Evolutionary conservation across 768 basidiomycete genomes (phyloP).

Genomic region (Leccinum incarnatum): DNA sequence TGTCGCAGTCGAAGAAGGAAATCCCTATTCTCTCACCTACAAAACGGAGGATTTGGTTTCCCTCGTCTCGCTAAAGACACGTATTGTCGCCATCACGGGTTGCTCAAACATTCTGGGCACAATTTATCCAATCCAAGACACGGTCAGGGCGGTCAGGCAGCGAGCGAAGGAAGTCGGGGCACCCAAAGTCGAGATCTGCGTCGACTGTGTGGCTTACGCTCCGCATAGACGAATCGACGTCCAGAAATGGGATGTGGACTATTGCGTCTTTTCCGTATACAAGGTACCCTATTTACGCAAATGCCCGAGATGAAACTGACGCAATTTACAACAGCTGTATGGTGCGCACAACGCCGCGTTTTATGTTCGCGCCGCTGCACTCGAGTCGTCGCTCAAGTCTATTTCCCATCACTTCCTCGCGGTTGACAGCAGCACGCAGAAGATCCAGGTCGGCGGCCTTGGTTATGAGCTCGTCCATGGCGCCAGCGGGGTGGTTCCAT

Average conservation of each 20-base stretch:
- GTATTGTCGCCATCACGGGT: constrained; percentile 69
- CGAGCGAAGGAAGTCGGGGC: constrained; percentile 52
- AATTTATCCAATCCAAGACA: constrained; percentile 56
- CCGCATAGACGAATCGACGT: constrained; percentile 73
- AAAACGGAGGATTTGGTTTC: constrained; percentile 56
- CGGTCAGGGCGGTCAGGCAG: constrained; percentile 49
- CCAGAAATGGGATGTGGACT: constrained; percentile 75
- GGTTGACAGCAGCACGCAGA: constrained; percentile 46
- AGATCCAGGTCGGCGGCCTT: constrained; percentile 71
- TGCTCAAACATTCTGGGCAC: constrained; percentile 77
- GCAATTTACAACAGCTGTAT: constrained; percentile 50
- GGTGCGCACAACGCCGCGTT: constrained; percentile 69
- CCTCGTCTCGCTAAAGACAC: constrained; percentile 62
- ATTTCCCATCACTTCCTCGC: constrained; percentile 71
- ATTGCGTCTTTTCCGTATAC: constrained; percentile 68
- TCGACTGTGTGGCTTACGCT: constrained; percentile 80
- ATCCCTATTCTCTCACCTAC: constrained; percentile 64
- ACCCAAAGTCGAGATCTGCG: constrained; percentile 59
- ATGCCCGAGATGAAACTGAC: not conserved
- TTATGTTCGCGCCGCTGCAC: constrained; percentile 51
- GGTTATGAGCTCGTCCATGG: constrained; percentile 71
- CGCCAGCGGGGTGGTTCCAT: constrained; percentile 56
- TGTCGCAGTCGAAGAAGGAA: constrained; percentile 45
- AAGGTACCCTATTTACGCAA: constrained; percentile 46
- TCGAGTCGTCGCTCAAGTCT: constrained; percentile 52